phyloP scores from a whole-genome alignment of 257 asterid species.

The Fraxinus quadrangulata region DNA sequence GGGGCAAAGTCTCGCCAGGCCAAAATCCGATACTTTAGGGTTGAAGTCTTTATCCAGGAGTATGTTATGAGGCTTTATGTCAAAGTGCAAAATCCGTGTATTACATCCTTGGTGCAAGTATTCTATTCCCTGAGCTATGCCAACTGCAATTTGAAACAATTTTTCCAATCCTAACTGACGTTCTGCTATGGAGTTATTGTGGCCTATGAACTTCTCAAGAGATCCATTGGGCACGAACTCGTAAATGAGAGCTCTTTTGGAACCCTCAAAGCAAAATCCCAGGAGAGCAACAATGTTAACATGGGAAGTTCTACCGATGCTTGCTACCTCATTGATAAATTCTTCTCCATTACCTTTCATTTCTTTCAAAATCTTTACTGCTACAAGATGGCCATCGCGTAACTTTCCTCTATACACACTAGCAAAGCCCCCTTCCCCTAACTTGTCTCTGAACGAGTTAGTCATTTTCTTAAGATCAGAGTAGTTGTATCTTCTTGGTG shows the following conservation, averaged over 20 bases:
- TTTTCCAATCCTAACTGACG: constrained; percentile 24
- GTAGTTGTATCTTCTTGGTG: constrained; percentile 27
- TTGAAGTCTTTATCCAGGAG: too few relatives aligned
- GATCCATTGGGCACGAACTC: constrained; percentile 29
- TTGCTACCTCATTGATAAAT: constrained; percentile 34
- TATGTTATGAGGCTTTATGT: too few relatives aligned
- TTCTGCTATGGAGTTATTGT: neutral
- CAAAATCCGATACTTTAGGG: too few relatives aligned
- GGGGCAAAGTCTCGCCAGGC: constrained; percentile 26
- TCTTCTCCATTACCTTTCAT: constrained; percentile 27
- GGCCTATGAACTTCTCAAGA: constrained; percentile 24
- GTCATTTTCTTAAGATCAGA: constrained; percentile 32
- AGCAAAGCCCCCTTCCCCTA: too few relatives aligned
- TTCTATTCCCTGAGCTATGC: constrained; percentile 35
- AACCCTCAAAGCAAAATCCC: constrained; percentile 38
- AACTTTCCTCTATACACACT: too few relatives aligned
- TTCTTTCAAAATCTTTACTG: constrained; percentile 29
- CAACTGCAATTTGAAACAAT: constrained; percentile 23
- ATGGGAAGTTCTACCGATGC: constrained; percentile 34
- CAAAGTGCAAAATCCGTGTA: too few relatives aligned
- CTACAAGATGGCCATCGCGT: constrained; percentile 23
- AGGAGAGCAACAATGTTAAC: constrained; percentile 32
- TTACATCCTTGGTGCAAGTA: constrained; percentile 13
- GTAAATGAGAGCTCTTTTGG: constrained; percentile 23
- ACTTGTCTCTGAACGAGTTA: neutral